Base-by-base conservation (phyloP, 192 early-diverging fungal genomes). In the Backusella australiensis region DNA sequence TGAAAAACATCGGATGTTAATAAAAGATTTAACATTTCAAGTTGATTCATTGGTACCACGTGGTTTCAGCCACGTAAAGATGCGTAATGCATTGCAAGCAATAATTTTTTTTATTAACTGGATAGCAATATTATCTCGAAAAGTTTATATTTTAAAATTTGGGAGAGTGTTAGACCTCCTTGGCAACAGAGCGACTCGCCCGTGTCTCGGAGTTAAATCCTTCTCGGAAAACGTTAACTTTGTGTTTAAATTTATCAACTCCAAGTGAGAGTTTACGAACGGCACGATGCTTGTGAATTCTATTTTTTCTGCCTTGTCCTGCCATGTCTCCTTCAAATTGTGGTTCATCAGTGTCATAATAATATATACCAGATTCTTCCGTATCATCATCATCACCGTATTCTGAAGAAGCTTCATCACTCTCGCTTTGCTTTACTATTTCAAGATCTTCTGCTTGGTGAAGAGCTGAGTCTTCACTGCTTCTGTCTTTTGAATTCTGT, bases 121-220 rank as follows among this genome's bases (percentile, higher is more conserved):
- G 23, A 14, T 63, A 12, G 26, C 21, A 26, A 63, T 63, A 29
- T 26, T 63, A 63, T 63, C 11, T 63, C 56, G 29, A 63, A 32
- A 9, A 26, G 21, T 63, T 63, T 63, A 29, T 63, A n/a, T 14
- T 21, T 63, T 12, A 63, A 63, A 63, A 14, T 63, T 53, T 63
- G 23, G 12, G 14, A 63, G 19, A 4, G 6, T 49, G 35, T 69
- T 53, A 75, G 3, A 44, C 32, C 32, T 78, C 77, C 23, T 78
- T 74, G 23, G 67, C 34, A 38, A 78, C 72, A 21, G 72, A 69
- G n/a, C 67, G 39, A 65, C n/a, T 44, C 12, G 67, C 73, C n/a
- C 77, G 77, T 5, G 66, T 46, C 69, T 78, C 72, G 5, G 72
- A 74, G 36, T 78, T 78, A 36, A 74, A 78, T 42, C 77, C 77